Evolutionary conservation across 352 stramenopile species (phyloP), one percentile per base, ranked within the genome.

Genomic region (Salisapilia sapeloensis): DNA sequence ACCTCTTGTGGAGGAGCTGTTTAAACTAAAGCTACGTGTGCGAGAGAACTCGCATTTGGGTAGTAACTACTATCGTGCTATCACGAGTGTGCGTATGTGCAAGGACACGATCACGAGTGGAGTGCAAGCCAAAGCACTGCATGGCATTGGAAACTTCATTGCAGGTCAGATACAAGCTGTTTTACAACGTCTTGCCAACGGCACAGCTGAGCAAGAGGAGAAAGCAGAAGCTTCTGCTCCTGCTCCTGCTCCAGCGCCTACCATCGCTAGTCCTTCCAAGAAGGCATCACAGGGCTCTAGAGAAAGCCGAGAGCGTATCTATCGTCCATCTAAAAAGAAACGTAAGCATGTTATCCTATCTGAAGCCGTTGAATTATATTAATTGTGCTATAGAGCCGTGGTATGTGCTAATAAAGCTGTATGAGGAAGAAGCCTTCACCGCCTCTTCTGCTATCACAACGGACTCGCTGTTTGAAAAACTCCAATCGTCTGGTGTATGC

Each of bases 91-190:
- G n/a, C 74, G 74, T 32, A 44, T 58, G 26, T 51, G 78, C 33
- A 29, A 40, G 0, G 40, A 52, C 33, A 37, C 40, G 8, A 50
- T 90, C 21, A 50, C 47, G 16, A 69, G 51, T 25, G 71, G 47
- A 4, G 36, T 38, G 2, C 51, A 86, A 35, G 75, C 75, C 41
- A 83, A 78, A 41, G 42, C 60, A 39, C 50, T 90, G 22, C 46
- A 50, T 24, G 59, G 81, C 41, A 67, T 90, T 13, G 75, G 75
- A 48, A 90, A 85, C 45, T 90, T 84, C 52, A 60, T 90, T 38
- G 67, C 67, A 29, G 84, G 84, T 48, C 66, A 87, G 44, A 84
- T 90, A 36, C 63, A 87, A 30, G 45, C 60, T 11, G 76, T 87
- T 25, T 39, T 90, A 13, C 42, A 62, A n/a, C n/a, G n/a, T n/a